Percentiles rank a stretch among this genome's conserved stretches.
These are phyloP conservation scores for Psilocybe tampanensis DNA, from an alignment of 768 basidiomycete genomes.

Conservation along the genomic window DNA sequence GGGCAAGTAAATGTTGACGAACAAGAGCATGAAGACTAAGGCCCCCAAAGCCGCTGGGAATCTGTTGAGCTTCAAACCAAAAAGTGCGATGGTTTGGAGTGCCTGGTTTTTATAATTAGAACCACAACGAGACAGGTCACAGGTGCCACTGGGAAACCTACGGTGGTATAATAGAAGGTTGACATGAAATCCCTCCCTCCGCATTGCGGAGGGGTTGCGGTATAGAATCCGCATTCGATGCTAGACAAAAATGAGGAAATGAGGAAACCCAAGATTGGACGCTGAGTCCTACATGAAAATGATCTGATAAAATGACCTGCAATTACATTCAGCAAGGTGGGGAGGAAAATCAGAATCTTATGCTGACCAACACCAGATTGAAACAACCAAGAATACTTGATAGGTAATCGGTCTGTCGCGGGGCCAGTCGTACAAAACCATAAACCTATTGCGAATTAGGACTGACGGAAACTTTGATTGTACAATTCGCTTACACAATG, in stretches of 20 bases:
- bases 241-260: constrained; percentile 20
- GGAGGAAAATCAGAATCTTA: neutral
- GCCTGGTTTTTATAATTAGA: constrained; percentile 29
- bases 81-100: constrained; percentile 69
- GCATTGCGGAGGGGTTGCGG: constrained; percentile 26
- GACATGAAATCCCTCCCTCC: constrained; percentile 47
- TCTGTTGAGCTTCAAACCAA: constrained; percentile 68
- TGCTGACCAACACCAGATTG: constrained; percentile 67
- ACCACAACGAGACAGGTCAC: too few relatives aligned
- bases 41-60: constrained; percentile 66
- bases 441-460: constrained; percentile 32
- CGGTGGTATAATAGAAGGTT: constrained; percentile 51
- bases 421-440: constrained; percentile 77
- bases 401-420: constrained; percentile 59
- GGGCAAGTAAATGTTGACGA: constrained; percentile 11
- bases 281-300: constrained; percentile 50
- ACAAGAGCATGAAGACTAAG: constrained; percentile 56
- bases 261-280: neutral
- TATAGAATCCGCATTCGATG: constrained; percentile 45
- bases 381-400: constrained; percentile 58
- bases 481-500: constrained; percentile 41
- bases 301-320: constrained; percentile 62
- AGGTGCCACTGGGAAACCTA: constrained; percentile 17
- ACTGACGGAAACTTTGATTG: neutral
- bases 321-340: constrained; percentile 13